Base-by-base conservation (phyloP, 441 rosid species). In the Arabidopsis lyrata region DNA sequence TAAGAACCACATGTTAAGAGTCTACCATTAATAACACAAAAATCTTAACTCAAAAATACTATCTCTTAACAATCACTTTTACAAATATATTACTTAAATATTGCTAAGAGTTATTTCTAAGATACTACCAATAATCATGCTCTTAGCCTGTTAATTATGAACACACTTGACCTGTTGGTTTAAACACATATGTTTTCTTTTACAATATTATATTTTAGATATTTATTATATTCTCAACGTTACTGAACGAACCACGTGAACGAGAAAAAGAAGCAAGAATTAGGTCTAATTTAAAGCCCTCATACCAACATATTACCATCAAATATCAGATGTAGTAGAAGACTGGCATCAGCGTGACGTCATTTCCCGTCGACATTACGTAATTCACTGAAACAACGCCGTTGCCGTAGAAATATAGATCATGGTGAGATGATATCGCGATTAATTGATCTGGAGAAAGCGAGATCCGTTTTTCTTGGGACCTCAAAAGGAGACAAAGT, bases 211-310 rank as follows among this genome's bases (percentile, higher is more conserved):
- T 32, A 38, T 53, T 15, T 58, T 9, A 7, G 72, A 60, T 60
- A 53, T 34, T 32, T 35, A 34, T 57, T 59, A 39, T n/a, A 67
- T 61, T 68, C 63, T 68, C 64, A 75, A 68, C 74, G 79, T 61
- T 61, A 68, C 50, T 36, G 42, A 69, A 61, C 22, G 52, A 68
- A 64, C 32, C 72, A 64, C 72, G 80, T 70, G 80, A 70, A 57
- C 20, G 9, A 42, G 34, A 52, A 55, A 42, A 52, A 29, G 6
- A 41, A 38, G 38, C 59, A 27, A 70, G 39, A 63, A 70, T 63
- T 64, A 76, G 67, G 80, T 64, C 34, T 64, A 48, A 49, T 27
- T 54, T 55, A 69, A 76, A 70, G 56, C 49, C 72, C 56, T 42
- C 72, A 63, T 42, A 49, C 41, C 53, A 63, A 55, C 48, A 55